These are phyloP conservation scores for Mallotus japonicus DNA, from an alignment of 441 rosid genomes.

Conservation along the genomic window DNA sequence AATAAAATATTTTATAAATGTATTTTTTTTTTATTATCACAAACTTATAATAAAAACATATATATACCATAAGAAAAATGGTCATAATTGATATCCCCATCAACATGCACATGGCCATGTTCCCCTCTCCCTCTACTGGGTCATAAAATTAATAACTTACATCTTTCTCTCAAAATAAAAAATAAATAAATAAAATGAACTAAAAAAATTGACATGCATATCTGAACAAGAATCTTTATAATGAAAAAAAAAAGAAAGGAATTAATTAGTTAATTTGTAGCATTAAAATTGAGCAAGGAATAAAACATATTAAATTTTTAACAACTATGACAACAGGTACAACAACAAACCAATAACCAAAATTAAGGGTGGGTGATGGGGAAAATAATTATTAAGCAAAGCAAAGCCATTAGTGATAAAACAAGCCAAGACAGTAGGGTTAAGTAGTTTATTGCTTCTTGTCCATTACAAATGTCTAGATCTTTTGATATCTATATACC, in stretches of 20 bases:
- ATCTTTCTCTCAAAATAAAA: too few species aligned
- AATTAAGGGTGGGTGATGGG: constrained; percentile 5
- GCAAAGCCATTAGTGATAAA: constrained; percentile 31
- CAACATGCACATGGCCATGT: constrained; percentile 69
- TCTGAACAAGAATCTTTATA: constrained; percentile 31
- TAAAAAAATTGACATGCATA: background rate
- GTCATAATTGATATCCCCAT: constrained; percentile 52
- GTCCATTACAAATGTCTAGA: constrained; percentile 53
- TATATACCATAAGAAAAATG: constrained; percentile 35
- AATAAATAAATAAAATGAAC: background rate
- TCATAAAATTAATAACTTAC: background rate
- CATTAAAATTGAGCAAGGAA: constrained; percentile 32
- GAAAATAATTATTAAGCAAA: constrained; percentile 23
- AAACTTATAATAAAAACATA: constrained; percentile 8
- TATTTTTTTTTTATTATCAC: constrained; percentile 9
- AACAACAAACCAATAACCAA: constrained; percentile 25
- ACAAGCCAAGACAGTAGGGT: constrained; percentile 38
- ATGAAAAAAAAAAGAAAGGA: background rate
- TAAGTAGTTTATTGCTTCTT: constrained; percentile 56
- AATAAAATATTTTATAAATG: constrained; percentile 13
- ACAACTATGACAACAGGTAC: constrained; percentile 37
- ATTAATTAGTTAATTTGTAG: background rate
- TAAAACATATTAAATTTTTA: constrained; percentile 30
- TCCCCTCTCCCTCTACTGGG: constrained; percentile 41
- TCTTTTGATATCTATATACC: constrained; percentile 45